phyloP scores from a whole-genome alignment of 768 basidiomycete genomes.

The Naganishia antarctica region DNA sequence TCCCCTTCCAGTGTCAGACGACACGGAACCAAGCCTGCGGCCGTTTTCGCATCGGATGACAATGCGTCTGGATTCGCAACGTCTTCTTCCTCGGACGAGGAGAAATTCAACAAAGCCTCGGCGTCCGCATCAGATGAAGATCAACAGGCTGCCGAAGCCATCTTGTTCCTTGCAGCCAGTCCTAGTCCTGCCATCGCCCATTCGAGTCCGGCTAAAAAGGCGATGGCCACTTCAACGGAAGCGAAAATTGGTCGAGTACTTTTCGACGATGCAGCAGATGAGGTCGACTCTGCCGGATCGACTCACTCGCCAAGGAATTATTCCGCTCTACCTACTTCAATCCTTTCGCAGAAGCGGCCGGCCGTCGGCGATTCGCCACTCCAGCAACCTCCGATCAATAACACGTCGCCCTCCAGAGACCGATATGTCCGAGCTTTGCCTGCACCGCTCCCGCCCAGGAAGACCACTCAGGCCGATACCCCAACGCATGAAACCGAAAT shows the following conservation, averaged over 20 bases:
- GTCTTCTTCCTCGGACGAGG: conserved; percentile 12
- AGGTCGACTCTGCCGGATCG: not conserved
- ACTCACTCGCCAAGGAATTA: not conserved
- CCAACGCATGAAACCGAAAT: not conserved
- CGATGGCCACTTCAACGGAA: not conserved
- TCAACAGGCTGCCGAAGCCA: conserved; percentile 45
- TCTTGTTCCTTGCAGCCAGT: conserved; percentile 48
- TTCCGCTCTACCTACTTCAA: not conserved
- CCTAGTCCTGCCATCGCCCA: conserved; percentile 29
- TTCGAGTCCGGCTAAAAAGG: conserved; percentile 9
- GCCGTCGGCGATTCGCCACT: conserved; percentile 2
- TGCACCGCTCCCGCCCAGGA: not conserved
- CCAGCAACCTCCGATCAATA: conserved; percentile 16
- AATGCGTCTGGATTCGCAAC: not conserved
- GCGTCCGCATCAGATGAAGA: conserved; percentile 36
- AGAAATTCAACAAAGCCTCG: conserved; percentile 6
- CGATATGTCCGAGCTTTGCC: not conserved
- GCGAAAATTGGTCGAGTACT: not conserved
- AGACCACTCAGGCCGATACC: not conserved
- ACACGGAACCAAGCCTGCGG: not conserved
- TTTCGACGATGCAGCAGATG: conserved; percentile 3
- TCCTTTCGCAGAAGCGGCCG: not conserved
- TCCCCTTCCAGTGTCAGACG: conserved; percentile 1
- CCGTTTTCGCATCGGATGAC: not conserved
- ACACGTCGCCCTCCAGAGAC: conserved; percentile 7